These are phyloP conservation scores for Fusarium nematophilum DNA, from an alignment of 2,329 filamentous ascomycete species.

Conservation along the genomic window DNA sequence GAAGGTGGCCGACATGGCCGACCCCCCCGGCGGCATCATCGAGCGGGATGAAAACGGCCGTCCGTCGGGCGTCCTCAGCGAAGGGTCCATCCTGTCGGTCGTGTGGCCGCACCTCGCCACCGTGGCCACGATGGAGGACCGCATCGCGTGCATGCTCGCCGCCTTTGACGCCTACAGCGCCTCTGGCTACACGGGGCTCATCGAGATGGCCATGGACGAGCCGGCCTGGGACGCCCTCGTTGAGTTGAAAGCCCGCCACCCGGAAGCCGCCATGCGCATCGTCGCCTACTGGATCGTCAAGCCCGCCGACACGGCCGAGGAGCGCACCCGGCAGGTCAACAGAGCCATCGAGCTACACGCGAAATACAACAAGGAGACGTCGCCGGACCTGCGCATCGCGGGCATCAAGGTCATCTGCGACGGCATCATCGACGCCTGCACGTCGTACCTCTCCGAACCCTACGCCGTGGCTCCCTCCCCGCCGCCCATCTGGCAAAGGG, in stretches of 20 bases:
- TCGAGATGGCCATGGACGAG: slow-evolving; percentile 73
- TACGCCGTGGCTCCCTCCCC: too few species aligned
- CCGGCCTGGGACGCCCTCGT: slow-evolving; percentile 64
- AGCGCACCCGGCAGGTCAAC: slow-evolving; percentile 63
- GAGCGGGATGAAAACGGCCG: slow-evolving; percentile 60
- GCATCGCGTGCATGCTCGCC: too few species aligned
- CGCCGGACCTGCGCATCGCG: slow-evolving; percentile 60
- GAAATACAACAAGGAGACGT: slow-evolving; percentile 45
- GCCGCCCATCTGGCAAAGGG: slow-evolving; percentile 67
- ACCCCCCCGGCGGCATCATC: slow-evolving; percentile 64
- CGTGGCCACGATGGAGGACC: too few species aligned
- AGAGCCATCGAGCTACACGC: slow-evolving; percentile 62
- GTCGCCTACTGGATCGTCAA: slow-evolving; percentile 69
- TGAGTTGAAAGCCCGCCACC: too few species aligned
- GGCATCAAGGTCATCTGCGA: slow-evolving; percentile 74
- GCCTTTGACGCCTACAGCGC: slow-evolving; percentile 56
- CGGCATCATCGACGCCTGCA: slow-evolving; percentile 72
- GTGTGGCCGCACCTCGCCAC: slow-evolving; percentile 68
- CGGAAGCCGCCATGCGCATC: slow-evolving; percentile 56
- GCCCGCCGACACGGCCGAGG: too few species aligned
- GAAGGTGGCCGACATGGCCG: slow-evolving; percentile 55
- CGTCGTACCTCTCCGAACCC: slow-evolving; percentile 67
- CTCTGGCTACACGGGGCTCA: slow-evolving; percentile 65
- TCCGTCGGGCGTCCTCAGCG: slow-evolving; percentile 62
- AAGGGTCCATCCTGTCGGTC: slow-evolving; percentile 63